phyloP scores from a whole-genome alignment of 176 grass and related monocot species.

The Triticum urartu region DNA sequence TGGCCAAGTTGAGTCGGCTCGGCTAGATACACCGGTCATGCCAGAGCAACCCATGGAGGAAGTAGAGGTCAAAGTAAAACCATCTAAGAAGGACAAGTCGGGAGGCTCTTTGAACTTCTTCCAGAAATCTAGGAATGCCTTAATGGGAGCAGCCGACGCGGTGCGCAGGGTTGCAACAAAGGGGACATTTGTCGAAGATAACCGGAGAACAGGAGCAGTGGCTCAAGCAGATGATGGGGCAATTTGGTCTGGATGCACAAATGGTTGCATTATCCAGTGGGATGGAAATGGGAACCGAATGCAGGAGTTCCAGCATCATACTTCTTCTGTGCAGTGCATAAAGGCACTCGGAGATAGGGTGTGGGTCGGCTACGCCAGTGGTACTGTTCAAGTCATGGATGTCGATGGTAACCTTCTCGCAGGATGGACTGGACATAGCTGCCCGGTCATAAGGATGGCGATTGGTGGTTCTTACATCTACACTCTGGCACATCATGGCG shows the following conservation, averaged over 20 bases:
- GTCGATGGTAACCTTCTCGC: constrained; percentile 75
- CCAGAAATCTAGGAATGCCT: constrained; percentile 87
- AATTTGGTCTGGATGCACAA: constrained; percentile 94
- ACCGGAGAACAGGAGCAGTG: constrained; percentile 73
- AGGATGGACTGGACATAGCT: constrained; percentile 84
- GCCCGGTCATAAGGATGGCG: constrained; percentile 83
- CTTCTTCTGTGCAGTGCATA: constrained; percentile 85
- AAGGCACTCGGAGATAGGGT: constrained; percentile 77
- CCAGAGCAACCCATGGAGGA: constrained; percentile 74
- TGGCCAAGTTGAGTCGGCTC: constrained; percentile 64
- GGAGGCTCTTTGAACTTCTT: constrained; percentile 87
- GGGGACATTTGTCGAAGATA: constrained; percentile 85
- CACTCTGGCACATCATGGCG: constrained; percentile 88
- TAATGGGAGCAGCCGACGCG: constrained; percentile 86
- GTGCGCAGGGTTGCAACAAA: constrained; percentile 89
- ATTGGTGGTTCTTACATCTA: constrained; percentile 75
- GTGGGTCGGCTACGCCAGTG: constrained; percentile 91
- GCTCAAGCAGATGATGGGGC: constrained; percentile 62
- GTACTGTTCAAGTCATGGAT: constrained; percentile 74
- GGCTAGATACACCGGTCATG: constrained; percentile 54
- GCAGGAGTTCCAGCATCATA: constrained; percentile 77
- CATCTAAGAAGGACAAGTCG: constrained; percentile 88
- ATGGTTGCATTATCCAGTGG: constrained; percentile 83
- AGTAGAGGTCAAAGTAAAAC: constrained; percentile 71
- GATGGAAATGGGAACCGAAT: constrained; percentile 71